Evolutionary conservation across 2,329 filamentous ascomycete genomes (phyloP).

Genomic region (Aspergillus puulaauensis): DNA sequence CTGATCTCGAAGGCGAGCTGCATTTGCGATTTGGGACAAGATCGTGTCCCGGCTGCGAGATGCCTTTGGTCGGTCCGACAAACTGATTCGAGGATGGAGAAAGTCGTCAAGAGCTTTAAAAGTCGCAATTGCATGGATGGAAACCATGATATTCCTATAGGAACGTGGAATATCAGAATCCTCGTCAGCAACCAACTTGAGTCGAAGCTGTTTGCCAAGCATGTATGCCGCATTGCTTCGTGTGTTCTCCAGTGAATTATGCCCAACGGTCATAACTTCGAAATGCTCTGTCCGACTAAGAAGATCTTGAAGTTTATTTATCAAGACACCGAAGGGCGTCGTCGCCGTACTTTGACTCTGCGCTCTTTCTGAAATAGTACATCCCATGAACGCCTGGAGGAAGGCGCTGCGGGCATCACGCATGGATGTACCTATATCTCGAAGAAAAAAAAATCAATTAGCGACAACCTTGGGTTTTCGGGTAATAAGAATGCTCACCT

Average conservation of each 20-base stretch:
- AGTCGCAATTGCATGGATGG: conserved; percentile 95
- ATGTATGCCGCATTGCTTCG: conserved; percentile 91
- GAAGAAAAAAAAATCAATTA: background rate
- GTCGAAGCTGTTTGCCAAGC: conserved; percentile 90
- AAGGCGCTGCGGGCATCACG: conserved; percentile 74
- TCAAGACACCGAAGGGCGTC: conserved; percentile 85
- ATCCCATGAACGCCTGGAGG: conserved; percentile 87
- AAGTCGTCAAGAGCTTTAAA: conserved; percentile 98
- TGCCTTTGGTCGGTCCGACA: conserved; percentile 70
- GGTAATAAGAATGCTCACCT: conserved; percentile 22
- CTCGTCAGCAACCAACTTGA: conserved; percentile 82
- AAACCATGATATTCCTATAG: conserved; percentile 95
- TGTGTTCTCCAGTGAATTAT: conserved; percentile 86
- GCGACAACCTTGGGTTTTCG: background rate
- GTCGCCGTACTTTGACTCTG: conserved; percentile 66
- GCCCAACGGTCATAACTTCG: conserved; percentile 92
- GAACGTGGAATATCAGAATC: conserved; percentile 83
- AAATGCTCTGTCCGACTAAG: conserved; percentile 97
- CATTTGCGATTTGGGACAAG: conserved; percentile 72
- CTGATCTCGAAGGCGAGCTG: conserved; percentile 60
- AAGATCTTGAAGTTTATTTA: conserved; percentile 92
- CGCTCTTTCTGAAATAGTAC: conserved; percentile 59
- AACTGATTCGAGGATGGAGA: conserved; percentile 79
- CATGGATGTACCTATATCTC: conserved; percentile 22
- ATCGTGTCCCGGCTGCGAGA: conserved; percentile 60